Base-by-base conservation (phyloP, 73 alveolate genomes). In the Effrenium voratum region DNA sequence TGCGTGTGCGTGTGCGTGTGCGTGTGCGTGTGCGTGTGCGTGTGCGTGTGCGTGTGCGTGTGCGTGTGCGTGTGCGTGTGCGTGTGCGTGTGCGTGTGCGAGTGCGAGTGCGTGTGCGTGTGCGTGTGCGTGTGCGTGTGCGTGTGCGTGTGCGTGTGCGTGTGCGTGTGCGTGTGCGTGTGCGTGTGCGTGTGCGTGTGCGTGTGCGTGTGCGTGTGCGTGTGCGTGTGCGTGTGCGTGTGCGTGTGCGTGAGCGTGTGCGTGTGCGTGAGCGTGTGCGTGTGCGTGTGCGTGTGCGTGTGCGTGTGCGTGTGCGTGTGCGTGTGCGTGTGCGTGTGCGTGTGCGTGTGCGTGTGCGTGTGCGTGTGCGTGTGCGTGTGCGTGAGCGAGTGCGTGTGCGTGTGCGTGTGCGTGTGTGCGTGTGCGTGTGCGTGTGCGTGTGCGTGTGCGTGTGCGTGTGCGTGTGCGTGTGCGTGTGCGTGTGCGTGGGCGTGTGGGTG, bases 401-500 rank as follows among this genome's bases (percentile, higher is more conserved):
- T 55, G 70, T 24, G 70, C 24, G 70, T 24, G 70, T 55, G 70
- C 70, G 70, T 55, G 70, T 55, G 70, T 55, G 70, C 70, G 70
- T 55, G 70, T 55, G 70, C 70, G 70, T 55, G 70, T 55, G 70
- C 70, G 70, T 55, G 70, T 55, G 70, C 70, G 70, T 55, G 70
- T 55, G 70, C 70, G 70, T 55, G 70, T 55, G 70, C 70, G 70
- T 55, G 70, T 55, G 70, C 70, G 70, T 55, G 70, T 55, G 70
- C 70, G 70, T 55, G 70, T 55, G 70, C 70, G 70, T 55, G 70
- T 55, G 70, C 70, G n/a, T n/a, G n/a, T n/a, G n/a, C n/a, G n/a
- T n/a, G n/a, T n/a, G n/a, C n/a, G n/a, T n/a, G n/a, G n/a, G n/a
- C n/a, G n/a, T n/a, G n/a, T n/a, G n/a, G n/a, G n/a, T n/a, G n/a